phyloP scores from a whole-genome alignment of 2,329 filamentous ascomycete genomes.

The Penicillium sp. region DNA sequence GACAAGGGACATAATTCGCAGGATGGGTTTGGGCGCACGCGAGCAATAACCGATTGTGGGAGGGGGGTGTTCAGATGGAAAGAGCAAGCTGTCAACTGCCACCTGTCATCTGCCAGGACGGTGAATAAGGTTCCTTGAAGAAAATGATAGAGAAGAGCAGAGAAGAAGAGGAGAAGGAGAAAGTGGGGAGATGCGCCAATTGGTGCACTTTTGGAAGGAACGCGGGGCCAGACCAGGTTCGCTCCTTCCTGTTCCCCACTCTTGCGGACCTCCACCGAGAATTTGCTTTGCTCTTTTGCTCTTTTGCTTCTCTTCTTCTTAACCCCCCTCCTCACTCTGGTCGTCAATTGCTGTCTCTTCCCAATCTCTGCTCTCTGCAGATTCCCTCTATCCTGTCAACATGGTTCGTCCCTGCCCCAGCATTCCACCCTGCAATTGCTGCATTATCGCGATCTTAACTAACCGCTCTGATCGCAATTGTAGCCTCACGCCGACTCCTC shows the following conservation, averaged over 20 bases:
- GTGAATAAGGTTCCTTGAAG: too few relatives aligned
- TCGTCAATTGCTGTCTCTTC: not conserved
- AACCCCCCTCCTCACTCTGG: not conserved
- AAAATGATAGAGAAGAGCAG: not conserved
- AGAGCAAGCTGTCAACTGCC: not conserved
- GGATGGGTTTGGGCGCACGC: not conserved
- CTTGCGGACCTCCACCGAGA: not conserved
- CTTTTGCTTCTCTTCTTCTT: not conserved
- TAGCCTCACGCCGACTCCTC: conserved; percentile 55
- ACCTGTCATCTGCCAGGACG: too few relatives aligned
- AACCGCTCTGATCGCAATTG: not conserved
- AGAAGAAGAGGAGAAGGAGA: not conserved
- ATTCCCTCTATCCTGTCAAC: not conserved
- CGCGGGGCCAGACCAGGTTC: not conserved
- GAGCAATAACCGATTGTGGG: not conserved
- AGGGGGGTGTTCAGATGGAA: not conserved
- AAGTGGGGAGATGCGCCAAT: too few relatives aligned
- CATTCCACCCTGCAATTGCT: not conserved
- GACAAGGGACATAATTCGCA: not conserved
- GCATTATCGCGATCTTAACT: not conserved
- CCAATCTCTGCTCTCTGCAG: not conserved
- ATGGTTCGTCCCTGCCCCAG: not conserved
- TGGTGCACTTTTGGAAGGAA: too few relatives aligned
- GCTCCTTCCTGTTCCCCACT: not conserved
- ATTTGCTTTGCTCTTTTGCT: not conserved